phyloP scores from a whole-genome alignment of 352 stramenopile genomes.

The Pythium chondricola region DNA sequence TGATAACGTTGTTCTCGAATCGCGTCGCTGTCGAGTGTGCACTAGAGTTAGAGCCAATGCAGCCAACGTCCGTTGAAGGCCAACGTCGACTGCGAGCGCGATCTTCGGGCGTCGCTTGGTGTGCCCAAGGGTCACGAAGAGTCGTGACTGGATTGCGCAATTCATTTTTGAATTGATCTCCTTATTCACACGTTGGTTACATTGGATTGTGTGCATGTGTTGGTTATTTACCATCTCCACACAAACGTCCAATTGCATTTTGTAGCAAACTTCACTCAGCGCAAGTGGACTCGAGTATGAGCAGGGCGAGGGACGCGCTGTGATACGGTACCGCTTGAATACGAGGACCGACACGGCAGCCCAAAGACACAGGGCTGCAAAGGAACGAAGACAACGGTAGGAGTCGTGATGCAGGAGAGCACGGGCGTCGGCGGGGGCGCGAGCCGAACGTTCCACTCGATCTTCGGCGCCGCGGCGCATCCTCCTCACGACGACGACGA shows the following conservation, averaged over 20 bases:
- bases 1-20: slow-evolving; percentile 9
- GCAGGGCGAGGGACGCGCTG: slow-evolving; percentile 1
- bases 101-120: slow-evolving; percentile 16
- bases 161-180: slow-evolving; percentile 21
- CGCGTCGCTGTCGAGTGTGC: too few relatives aligned
- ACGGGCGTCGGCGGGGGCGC: slow-evolving; percentile 28
- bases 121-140: too few relatives aligned
- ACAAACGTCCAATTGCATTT: slow-evolving; percentile 2
- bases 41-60: too few relatives aligned
- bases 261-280: too few relatives aligned
- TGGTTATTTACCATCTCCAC: not conserved
- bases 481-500: slow-evolving; percentile 20
- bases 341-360: too few relatives aligned
- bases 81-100: slow-evolving; percentile 1
- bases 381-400: not conserved
- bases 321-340: too few relatives aligned
- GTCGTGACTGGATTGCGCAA: too few relatives aligned
- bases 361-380: too few relatives aligned
- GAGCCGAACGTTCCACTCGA: slow-evolving; percentile 66
- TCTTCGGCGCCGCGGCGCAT: slow-evolving; percentile 33
- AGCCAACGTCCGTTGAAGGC: too few relatives aligned
- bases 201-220: not conserved
- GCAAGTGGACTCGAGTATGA: slow-evolving; percentile 17
- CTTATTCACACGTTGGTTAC: slow-evolving; percentile 6
- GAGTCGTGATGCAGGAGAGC: not conserved